Conservation (phyloP, 1,139 yeast genomes). For the Lodderomyces jiufengensis region DNA sequence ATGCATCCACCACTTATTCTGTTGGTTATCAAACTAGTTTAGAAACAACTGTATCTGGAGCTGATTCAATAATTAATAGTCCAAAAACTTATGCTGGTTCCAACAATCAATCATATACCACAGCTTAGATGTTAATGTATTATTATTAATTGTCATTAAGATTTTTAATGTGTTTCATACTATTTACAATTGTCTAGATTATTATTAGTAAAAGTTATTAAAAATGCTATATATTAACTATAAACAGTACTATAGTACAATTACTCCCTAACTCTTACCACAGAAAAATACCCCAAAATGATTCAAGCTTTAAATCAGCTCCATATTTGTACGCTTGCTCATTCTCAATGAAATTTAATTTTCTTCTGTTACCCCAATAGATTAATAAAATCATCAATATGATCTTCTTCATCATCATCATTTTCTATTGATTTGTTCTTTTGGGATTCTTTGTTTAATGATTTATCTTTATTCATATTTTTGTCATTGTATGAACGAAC, state of each 20-base stretch:
- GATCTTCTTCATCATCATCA: background rate
- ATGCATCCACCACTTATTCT: slow-evolving; percentile 15
- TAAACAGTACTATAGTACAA: no score
- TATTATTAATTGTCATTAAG: no score
- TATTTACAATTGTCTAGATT: background rate
- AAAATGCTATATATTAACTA: no score
- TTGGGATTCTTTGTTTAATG: slow-evolving; percentile 1
- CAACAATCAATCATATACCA: background rate
- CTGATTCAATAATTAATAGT: background rate
- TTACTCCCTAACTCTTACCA: no score
- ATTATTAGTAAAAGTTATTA: no score
- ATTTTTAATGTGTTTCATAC: no score
- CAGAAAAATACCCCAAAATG: slow-evolving; percentile 11
- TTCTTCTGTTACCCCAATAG: slow-evolving; percentile 12
- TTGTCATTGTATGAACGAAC: no score
- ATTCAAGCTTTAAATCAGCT: slow-evolving; percentile 4
- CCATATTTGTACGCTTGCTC: slow-evolving; percentile 3
- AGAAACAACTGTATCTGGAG: slow-evolving; percentile 13
- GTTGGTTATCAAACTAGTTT: slow-evolving; percentile 13
- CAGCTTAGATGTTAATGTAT: no score
- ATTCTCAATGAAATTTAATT: slow-evolving; percentile 4
- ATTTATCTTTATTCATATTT: no score
- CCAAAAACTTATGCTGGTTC: background rate
- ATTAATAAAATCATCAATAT: slow-evolving; percentile 12
- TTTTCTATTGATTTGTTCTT: background rate